Base-by-base conservation (phyloP, 371 early-diverging fungal genomes). In the Lichtheimia ramosa region DNA sequence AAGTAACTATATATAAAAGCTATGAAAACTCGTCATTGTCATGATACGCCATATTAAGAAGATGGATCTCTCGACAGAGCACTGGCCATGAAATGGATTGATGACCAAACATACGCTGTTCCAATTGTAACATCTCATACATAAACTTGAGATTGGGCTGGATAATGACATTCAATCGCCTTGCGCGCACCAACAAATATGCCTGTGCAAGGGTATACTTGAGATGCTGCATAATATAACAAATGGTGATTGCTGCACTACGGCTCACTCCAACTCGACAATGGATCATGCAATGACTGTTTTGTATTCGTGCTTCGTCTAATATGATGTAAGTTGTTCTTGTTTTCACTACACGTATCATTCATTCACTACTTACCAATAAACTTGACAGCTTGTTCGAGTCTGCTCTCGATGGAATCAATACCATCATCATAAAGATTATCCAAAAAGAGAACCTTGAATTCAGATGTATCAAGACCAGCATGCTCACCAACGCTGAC, bases 191-290 rank as follows among this genome's bases (percentile, higher is more conserved):
- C 64, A 73, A 79, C 25, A 84, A 53, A 53, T 87, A 87, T 3
- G 88, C 86, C 21, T 83, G 71, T 7, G 83, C 77, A 5, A 87
- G 64, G 8, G 79, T 72, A 16, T 70, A 69, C 8, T 70, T 64
- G 24, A 84, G 61, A 54, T 84, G 70, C 7, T 77, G 71, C 85
- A 87, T 87, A 25, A 84, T 62, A 52, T 85, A 87, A n/a, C 83
- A 82, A 42, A 87, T 85, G 3, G 84, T 81, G 27, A 87, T 77
- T 14, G 86, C 83, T 3, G 88, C 88, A 48, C 86, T 86, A 49
- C 88, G 70, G 39, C 86, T 86, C 0, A 85, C 86, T 12, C 88
- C 88, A 0, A 87, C 88, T 24, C 86, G 75, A 56, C 88, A 87
- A 55, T 87, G 88, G 27, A 87, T 81, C 39, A 87, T 59, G 43